A percentile compares a stretch with the other conserved stretches of the same genome.
These are phyloP conservation scores for Dendrothele bispora DNA, from an alignment of 768 basidiomycete species.

Conservation along the genomic window DNA sequence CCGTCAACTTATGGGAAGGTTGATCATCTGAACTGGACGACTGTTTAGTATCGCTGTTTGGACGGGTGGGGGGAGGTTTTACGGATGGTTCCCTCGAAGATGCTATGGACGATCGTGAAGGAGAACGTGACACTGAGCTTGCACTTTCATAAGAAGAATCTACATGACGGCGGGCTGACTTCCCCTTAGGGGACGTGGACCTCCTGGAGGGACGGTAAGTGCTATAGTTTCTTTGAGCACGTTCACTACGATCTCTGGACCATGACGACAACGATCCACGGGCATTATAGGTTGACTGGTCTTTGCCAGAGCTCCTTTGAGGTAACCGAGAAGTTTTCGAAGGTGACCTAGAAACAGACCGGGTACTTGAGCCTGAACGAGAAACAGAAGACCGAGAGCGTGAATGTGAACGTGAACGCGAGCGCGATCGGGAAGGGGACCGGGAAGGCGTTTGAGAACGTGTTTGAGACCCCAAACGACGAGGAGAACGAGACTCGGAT, in stretches of 20 bases:
- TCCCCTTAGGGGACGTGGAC: conserved; percentile 1
- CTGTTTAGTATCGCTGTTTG: not conserved
- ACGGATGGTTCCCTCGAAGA: conserved; percentile 46
- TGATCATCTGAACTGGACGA: not conserved
- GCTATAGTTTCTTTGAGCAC: not conserved
- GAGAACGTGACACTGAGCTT: conserved; percentile 42
- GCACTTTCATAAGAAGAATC: conserved; percentile 23
- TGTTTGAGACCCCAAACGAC: too few relatives aligned
- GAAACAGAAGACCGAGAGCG: not conserved
- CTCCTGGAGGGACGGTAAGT: not conserved
- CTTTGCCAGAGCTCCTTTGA: not conserved
- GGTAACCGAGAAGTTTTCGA: not conserved
- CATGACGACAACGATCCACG: not conserved
- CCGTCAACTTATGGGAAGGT: not conserved
- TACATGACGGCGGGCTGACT: not conserved
- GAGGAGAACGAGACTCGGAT: conserved; percentile 30
- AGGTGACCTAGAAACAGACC: conserved; percentile 20
- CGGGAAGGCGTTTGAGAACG: conserved; percentile 20
- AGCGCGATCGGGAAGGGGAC: conserved; percentile 16
- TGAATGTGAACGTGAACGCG: conserved; percentile 3
- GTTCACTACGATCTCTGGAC: not conserved
- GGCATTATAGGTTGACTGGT: not conserved
- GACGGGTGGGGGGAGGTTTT: conserved; percentile 15
- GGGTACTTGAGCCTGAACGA: conserved; percentile 12
- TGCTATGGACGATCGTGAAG: conserved; percentile 58